Evolutionary conservation across 345 rosid species (phyloP), one percentile per base, ranked within the genome.

Genomic region (Nasturtium officinale): DNA sequence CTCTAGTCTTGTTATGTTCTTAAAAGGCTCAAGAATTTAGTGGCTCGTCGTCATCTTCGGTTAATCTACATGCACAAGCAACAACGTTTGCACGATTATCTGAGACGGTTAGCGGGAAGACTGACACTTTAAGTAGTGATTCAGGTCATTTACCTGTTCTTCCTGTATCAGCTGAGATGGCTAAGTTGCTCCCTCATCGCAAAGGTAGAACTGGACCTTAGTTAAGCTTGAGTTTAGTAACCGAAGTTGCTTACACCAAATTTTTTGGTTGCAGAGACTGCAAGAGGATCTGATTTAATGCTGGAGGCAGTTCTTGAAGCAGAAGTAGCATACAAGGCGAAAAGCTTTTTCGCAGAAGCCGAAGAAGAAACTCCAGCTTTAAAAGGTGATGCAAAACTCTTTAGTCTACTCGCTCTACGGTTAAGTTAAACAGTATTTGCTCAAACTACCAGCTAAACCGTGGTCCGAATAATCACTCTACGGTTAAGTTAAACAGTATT

Each of bases 131-230:
- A 53, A 64, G 47, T 38, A 69, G 65, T 51, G 90, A 82, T 75
- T 43, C 45, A 5, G 74, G 77, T 53, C 57, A 65, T 57, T 73
- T 83, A 65, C 71, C 79, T 43, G 68, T 91, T 78, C 85, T 95
- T 77, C 99, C 96, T 0, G 83, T 95, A 54, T 90, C 96, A 50
- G 97, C 97, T 69, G 92, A 90, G 82, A 85, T 81, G 74, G 81
- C 96, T n/a, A 96, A 90, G 62, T 67, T 91, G 64, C 80, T 88
- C 46, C 96, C 99, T 13, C 75, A 72, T 52, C 86, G 77, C 21
- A 83, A 75, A 66, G 95, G 97, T 88, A 45, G 50, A 45, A 45
- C 2, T 33, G 5, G 6, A 50, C 23, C 43, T 0, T 51, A 46
- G 10, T 58, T 3, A 23, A 52, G 56, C 56, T 23, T 23, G 57